A percentile compares a stretch with the other conserved stretches of the same genome.
Evolutionary conservation across 129 eudicot genomes (phyloP).

Genomic region (Flaveria trinervia): DNA sequence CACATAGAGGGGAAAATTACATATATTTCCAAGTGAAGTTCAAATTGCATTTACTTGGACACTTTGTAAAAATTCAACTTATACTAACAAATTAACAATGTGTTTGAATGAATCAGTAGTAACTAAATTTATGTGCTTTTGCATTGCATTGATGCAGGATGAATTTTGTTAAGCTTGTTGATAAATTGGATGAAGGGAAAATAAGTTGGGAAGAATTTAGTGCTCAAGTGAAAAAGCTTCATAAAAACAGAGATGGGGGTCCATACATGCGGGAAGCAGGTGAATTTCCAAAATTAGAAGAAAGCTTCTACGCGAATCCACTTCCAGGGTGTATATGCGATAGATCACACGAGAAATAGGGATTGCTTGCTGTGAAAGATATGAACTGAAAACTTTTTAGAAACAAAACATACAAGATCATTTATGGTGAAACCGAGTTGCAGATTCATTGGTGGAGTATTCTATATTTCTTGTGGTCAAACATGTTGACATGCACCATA

Average conservation of each 20-base stretch:
- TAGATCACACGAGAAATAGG: conserved; percentile 39
- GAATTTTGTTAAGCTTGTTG: conserved; percentile 81
- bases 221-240: conserved; percentile 76
- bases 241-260: conserved; percentile 67
- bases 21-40: too few species aligned
- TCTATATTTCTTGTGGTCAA: conserved; percentile 10
- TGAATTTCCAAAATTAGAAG: conserved; percentile 96
- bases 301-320: conserved; percentile 96
- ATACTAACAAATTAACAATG: background rate
- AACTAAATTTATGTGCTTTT: background rate
- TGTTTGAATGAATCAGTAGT: background rate
- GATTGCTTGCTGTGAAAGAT: conserved; percentile 1
- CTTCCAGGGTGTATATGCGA: conserved; percentile 92
- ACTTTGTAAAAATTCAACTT: too few species aligned
- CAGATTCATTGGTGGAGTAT: conserved; percentile 22
- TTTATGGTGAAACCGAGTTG: conserved; percentile 15
- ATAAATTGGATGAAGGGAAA: conserved; percentile 65
- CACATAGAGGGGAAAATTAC: too few species aligned
- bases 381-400: background rate
- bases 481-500: background rate
- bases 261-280: conserved; percentile 82
- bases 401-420: conserved; percentile 2
- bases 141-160: conserved; percentile 54
- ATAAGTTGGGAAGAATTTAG: conserved; percentile 80
- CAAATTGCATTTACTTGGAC: too few species aligned